Conservation (phyloP, 495 filamentous ascomycete genomes). For the Xylaria cubensis region DNA sequence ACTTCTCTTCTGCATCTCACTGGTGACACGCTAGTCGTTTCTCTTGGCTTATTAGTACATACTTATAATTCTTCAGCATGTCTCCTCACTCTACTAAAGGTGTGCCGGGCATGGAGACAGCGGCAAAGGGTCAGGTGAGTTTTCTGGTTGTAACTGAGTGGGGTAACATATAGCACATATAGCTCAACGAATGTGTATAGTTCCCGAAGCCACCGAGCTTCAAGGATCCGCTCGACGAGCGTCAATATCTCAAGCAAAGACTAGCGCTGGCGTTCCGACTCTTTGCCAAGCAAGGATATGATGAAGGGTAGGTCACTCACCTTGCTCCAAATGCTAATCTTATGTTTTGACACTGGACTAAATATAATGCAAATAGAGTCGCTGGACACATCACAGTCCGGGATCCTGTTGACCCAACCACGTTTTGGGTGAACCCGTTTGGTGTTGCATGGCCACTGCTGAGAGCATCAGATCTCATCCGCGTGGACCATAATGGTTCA, state of each 20-base stretch:
- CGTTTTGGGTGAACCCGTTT: slow-evolving; percentile 86
- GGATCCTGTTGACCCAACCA: slow-evolving; percentile 71
- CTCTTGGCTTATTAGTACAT: background rate
- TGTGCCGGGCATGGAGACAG: slow-evolving; percentile 1
- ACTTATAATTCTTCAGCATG: background rate
- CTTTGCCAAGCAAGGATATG: slow-evolving; percentile 33
- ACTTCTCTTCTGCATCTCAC: background rate
- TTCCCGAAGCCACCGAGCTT: slow-evolving; percentile 29
- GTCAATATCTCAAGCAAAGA: slow-evolving; percentile 33
- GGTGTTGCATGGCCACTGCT: slow-evolving; percentile 74
- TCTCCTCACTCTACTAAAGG: slow-evolving; percentile 26
- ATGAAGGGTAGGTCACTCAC: slow-evolving; percentile 26
- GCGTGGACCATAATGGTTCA: slow-evolving; percentile 67
- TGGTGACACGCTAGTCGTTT: background rate
- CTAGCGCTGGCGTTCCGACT: slow-evolving; percentile 33
- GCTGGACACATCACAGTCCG: slow-evolving; percentile 36
- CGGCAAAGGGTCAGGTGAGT: slow-evolving; percentile 18
- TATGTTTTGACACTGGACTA: slow-evolving; percentile 2
- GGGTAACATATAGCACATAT: background rate
- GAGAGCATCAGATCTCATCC: slow-evolving; percentile 73
- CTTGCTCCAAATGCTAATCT: background rate
- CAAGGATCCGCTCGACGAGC: slow-evolving; percentile 33
- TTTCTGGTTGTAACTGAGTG: background rate
- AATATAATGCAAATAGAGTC: slow-evolving; percentile 21
- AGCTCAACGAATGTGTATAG: slow-evolving; percentile 12